Percentiles rank a stretch among this genome's conserved stretches.
Evolutionary conservation across 129 eudicot genomes (phyloP).

Genomic region (Escallonia herrerae): DNA sequence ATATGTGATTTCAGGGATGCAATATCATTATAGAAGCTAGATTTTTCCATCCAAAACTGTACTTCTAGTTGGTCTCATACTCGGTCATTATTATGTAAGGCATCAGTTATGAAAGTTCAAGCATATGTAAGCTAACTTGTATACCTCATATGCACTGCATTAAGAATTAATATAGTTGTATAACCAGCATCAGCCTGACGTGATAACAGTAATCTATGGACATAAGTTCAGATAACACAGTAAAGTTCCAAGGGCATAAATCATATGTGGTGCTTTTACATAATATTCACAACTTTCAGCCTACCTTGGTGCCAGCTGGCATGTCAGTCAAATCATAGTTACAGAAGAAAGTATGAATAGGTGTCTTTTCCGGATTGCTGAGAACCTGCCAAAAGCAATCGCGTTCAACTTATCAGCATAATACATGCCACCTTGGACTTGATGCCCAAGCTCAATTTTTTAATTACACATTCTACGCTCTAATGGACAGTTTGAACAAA

Average conservation of each 20-base stretch:
- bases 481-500: background rate
- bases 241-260: too few species aligned
- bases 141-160: background rate
- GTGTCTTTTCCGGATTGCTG: conserved; percentile 97
- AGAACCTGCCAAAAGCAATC: conserved; percentile 52
- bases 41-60: too few species aligned
- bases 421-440: too few species aligned
- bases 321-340: conserved; percentile 93
- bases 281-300: background rate
- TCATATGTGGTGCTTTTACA: background rate
- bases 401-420: conserved; percentile 1
- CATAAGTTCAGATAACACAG: background rate
- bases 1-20: too few species aligned
- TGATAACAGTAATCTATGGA: too few species aligned
- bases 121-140: too few species aligned
- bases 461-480: background rate
- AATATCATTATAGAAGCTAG: too few species aligned
- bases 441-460: background rate
- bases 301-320: conserved; percentile 99
- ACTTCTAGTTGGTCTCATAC: too few species aligned
- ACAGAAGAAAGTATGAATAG: conserved; percentile 89
- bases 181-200: too few species aligned
- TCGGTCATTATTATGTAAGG: too few species aligned
- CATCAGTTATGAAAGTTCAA: too few species aligned
- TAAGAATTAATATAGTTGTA: background rate